A percentile compares a stretch with the other conserved stretches of the same genome.
phyloP scores from a whole-genome alignment of 176 grass and related monocot genomes.

The Thinopyrum elongatum region DNA sequence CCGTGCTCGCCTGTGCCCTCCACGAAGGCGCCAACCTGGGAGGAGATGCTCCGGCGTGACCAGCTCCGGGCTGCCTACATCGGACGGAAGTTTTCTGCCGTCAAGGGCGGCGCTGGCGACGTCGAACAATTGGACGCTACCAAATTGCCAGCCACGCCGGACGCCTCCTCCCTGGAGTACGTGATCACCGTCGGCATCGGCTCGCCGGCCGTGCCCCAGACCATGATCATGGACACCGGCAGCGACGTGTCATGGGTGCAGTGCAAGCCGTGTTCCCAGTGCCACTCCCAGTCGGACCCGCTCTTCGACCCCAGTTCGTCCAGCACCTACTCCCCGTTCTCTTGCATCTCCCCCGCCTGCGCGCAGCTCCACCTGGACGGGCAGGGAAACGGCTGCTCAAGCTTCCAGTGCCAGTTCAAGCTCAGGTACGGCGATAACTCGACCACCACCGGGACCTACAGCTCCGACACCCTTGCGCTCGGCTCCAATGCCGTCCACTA shows the following conservation, averaged over 20 bases:
- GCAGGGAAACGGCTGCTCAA: neutral
- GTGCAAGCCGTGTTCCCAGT: conserved; percentile 48
- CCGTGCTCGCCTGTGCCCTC: too few relatives aligned
- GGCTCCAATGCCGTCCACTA: neutral
- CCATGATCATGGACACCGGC: conserved; percentile 58
- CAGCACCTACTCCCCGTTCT: conserved; percentile 53
- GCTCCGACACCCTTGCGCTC: neutral
- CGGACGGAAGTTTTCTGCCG: too few relatives aligned
- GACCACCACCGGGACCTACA: neutral
- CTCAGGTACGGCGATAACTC: neutral
- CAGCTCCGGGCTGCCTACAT: too few relatives aligned
- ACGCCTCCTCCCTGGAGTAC: conserved; percentile 26
- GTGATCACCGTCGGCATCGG: conserved; percentile 48
- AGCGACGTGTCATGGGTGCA: conserved; percentile 78
- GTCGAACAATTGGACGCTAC: too few relatives aligned
- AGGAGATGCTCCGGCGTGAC: too few relatives aligned
- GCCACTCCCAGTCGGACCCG: conserved; percentile 43
- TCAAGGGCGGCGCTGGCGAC: too few relatives aligned
- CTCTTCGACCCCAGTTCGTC: conserved; percentile 45
- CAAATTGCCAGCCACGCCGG: too few relatives aligned
- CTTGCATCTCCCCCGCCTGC: conserved; percentile 35
- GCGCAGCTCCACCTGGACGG: conserved; percentile 15
- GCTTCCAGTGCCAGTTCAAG: neutral
- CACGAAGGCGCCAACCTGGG: too few relatives aligned
- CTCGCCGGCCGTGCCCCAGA: conserved; percentile 33